These are phyloP conservation scores for Ogataea pini DNA, from an alignment of 805 yeast species.

Conservation along the genomic window DNA sequence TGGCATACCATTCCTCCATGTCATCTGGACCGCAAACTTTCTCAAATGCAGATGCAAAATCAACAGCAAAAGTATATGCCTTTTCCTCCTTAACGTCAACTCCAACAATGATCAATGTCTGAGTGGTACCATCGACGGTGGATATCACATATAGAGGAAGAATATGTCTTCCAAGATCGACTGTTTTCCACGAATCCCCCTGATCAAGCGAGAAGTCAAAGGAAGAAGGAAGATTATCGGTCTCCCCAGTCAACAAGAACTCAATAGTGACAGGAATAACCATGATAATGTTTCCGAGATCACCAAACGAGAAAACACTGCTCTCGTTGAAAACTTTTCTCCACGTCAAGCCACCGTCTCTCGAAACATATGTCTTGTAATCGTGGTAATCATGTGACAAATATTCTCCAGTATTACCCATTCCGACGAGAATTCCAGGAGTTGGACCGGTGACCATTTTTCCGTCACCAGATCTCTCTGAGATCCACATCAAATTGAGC, in stretches of 20 bases:
- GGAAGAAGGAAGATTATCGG: slow-evolving; percentile 34
- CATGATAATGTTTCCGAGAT: slow-evolving; percentile 71
- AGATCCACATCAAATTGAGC: slow-evolving; percentile 39
- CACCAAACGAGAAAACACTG: slow-evolving; percentile 63
- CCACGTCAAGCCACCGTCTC: slow-evolving; percentile 84
- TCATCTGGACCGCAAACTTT: slow-evolving; percentile 50
- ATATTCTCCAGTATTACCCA: slow-evolving; percentile 78
- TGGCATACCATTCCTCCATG: slow-evolving; percentile 64
- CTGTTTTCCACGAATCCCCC: slow-evolving; percentile 63
- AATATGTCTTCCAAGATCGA: slow-evolving; percentile 43
- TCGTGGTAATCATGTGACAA: slow-evolving; percentile 35
- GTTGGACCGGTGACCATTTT: slow-evolving; percentile 51
- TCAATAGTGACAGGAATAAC: slow-evolving; percentile 47
- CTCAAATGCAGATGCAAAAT: slow-evolving; percentile 57
- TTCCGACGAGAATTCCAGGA: slow-evolving; percentile 58
- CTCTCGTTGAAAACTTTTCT: slow-evolving; percentile 52
- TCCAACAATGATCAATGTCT: slow-evolving; percentile 56
- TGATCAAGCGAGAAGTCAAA: slow-evolving; percentile 65
- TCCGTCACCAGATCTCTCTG: slow-evolving; percentile 43
- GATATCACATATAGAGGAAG: slow-evolving; percentile 37
- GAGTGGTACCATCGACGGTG: slow-evolving; percentile 70
- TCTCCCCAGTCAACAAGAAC: slow-evolving; percentile 21
- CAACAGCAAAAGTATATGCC: slow-evolving; percentile 41
- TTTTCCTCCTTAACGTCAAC: slow-evolving; percentile 20
- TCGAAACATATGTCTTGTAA: slow-evolving; percentile 56